phyloP scores from a whole-genome alignment of 2,329 filamentous ascomycete genomes.

The Claviceps sp. region DNA sequence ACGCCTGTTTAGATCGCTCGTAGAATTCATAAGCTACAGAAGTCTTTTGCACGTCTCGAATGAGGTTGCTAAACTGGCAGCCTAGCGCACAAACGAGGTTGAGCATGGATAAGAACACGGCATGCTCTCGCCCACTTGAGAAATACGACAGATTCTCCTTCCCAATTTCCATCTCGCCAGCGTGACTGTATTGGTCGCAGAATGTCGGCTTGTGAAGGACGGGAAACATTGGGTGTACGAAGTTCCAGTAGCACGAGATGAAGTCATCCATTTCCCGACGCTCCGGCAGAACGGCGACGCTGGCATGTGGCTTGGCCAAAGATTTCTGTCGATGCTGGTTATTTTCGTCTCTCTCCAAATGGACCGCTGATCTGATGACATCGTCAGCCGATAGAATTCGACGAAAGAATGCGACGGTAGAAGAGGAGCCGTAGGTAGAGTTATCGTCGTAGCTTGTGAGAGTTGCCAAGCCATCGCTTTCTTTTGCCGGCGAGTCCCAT shows the following conservation, averaged over 20 bases:
- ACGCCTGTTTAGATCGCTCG: background rate
- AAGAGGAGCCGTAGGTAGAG: conserved; percentile 3
- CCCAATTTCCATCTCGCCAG: background rate
- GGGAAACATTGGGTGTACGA: conserved; percentile 2
- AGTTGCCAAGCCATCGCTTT: conserved; percentile 4
- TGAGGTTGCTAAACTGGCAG: conserved; percentile 2
- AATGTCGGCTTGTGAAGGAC: conserved; percentile 2
- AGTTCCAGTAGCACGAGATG: conserved; percentile 4
- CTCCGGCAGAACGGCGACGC: background rate
- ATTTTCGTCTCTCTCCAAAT: background rate
- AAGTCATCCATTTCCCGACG: background rate
- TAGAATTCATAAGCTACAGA: conserved; percentile 2
- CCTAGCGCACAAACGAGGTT: conserved; percentile 1
- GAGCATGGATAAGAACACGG: conserved; percentile 2
- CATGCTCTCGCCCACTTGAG: background rate
- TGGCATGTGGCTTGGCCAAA: background rate
- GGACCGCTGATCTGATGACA: background rate
- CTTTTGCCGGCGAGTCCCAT: conserved; percentile 1
- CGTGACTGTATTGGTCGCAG: background rate
- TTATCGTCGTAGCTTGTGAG: conserved; percentile 3
- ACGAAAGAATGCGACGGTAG: conserved; percentile 3
- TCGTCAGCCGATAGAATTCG: background rate
- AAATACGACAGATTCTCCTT: background rate
- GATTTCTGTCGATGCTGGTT: background rate
- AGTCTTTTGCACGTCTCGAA: conserved; percentile 1